These are phyloP conservation scores for Papilionanthe hybrid DNA, from an alignment of 116 monocot genomes.

Conservation along the genomic window DNA sequence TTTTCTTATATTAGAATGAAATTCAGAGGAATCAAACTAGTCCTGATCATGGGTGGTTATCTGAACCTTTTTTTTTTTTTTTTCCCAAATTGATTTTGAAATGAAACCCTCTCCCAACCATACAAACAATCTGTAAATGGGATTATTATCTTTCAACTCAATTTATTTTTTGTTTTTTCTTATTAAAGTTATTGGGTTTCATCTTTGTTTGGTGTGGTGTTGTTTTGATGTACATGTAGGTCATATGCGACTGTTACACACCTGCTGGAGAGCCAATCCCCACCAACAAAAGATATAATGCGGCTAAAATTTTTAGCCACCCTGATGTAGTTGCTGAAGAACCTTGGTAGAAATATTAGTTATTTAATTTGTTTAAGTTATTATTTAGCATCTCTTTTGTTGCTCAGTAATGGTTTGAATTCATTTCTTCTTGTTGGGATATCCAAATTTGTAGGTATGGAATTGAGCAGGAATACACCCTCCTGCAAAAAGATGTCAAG, in stretches of 20 bases:
- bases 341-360: constrained; percentile 40
- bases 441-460: constrained; percentile 52
- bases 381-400: neutral
- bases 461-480: constrained; percentile 91
- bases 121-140: no score
- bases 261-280: constrained; percentile 83
- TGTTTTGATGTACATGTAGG: constrained; percentile 24
- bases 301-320: constrained; percentile 74
- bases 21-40: no score
- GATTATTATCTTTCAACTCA: no score
- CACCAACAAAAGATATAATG: constrained; percentile 71
- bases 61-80: neutral
- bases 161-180: neutral
- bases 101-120: neutral
- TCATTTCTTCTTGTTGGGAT: neutral
- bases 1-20: neutral
- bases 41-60: neutral
- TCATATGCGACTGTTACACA: constrained; percentile 90
- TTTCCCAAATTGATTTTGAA: neutral
- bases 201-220: neutral
- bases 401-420: neutral
- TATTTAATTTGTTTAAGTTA: neutral
- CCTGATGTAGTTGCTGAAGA: constrained; percentile 65
- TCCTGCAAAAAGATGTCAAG: constrained; percentile 81
- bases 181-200: neutral